These are phyloP conservation scores for Herpotrichia juniperi DNA, from an alignment of 2,329 filamentous ascomycete species.

Conservation along the genomic window DNA sequence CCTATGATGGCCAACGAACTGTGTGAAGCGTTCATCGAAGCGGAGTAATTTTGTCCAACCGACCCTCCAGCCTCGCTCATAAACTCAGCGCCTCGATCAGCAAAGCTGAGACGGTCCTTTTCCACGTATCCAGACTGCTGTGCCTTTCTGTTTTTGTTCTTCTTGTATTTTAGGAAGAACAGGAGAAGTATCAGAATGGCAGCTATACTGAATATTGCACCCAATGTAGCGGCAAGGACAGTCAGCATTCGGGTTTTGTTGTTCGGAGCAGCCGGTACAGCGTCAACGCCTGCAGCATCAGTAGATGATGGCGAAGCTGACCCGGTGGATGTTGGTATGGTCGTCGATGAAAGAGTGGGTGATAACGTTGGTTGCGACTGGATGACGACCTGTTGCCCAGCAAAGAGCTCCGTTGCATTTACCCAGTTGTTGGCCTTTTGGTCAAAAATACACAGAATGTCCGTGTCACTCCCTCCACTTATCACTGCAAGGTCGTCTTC, in stretches of 20 bases:
- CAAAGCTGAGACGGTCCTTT: conserved; percentile 56
- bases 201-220: conserved; percentile 77
- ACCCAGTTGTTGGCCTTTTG: conserved; percentile 78
- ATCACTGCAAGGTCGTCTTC: conserved; percentile 73
- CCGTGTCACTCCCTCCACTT: conserved; percentile 69
- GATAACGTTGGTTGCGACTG: conserved; percentile 23
- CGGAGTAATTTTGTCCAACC: conserved; percentile 36
- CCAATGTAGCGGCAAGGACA: conserved; percentile 81
- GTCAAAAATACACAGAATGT: conserved; percentile 79
- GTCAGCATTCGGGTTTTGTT: conserved; percentile 58
- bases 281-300: conserved; percentile 38
- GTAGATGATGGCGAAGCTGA: conserved; percentile 40
- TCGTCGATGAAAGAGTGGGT: conserved; percentile 23
- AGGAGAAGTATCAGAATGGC: conserved; percentile 74
- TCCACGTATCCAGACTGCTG: conserved; percentile 62
- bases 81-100: conserved; percentile 57
- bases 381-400: conserved; percentile 46
- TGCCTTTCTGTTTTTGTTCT: conserved; percentile 64
- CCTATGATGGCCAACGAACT: conserved; percentile 61
- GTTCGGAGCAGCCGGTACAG: conserved; percentile 33
- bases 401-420: conserved; percentile 70
- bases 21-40: conserved; percentile 41
- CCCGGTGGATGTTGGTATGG: conserved; percentile 29
- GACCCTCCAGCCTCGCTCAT: conserved; percentile 59
- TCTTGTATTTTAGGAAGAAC: conserved; percentile 67